Conservation (phyloP, 805 yeast species). For the Grigorovia humatica region DNA sequence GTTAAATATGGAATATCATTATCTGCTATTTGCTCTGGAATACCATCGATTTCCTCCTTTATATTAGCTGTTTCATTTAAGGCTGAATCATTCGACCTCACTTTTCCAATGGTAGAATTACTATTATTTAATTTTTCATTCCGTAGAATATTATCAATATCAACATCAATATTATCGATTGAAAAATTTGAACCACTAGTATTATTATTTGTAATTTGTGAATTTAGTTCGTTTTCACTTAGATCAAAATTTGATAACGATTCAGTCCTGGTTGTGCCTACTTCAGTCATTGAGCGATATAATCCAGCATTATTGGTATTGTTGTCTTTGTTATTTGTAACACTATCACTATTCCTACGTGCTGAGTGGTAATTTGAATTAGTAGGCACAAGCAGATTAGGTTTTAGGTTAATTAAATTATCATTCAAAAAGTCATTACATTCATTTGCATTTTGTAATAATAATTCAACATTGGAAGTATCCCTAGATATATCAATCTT, state of each 20-base stretch:
- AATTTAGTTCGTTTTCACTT: slow-evolving; percentile 12
- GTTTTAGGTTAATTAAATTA: slow-evolving; percentile 11
- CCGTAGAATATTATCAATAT: slow-evolving; percentile 3
- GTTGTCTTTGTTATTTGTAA: slow-evolving; percentile 1
- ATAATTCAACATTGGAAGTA: slow-evolving; percentile 12
- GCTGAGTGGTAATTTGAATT: not conserved
- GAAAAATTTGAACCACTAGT: not conserved
- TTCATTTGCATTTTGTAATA: slow-evolving; percentile 17
- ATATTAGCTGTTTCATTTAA: not conserved
- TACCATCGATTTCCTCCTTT: not conserved
- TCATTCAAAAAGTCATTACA: slow-evolving; percentile 13
- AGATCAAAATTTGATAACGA: slow-evolving; percentile 24
- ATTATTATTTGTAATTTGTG: not conserved
- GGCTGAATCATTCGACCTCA: not conserved
- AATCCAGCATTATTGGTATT: slow-evolving; percentile 1
- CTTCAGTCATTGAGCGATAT: slow-evolving; percentile 10
- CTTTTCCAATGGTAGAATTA: slow-evolving; percentile 1
- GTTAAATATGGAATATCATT: not conserved
- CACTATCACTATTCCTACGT: slow-evolving; percentile 3
- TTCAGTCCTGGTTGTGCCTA: slow-evolving; percentile 15
- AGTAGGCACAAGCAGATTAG: not conserved
- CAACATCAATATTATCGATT: slow-evolving; percentile 2
- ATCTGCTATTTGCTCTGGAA: not conserved
- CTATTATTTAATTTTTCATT: slow-evolving; percentile 2
- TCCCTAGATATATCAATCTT: not conserved